These are phyloP conservation scores for Panaeolus cyanescens DNA, from an alignment of 768 basidiomycete species.

Conservation along the genomic window DNA sequence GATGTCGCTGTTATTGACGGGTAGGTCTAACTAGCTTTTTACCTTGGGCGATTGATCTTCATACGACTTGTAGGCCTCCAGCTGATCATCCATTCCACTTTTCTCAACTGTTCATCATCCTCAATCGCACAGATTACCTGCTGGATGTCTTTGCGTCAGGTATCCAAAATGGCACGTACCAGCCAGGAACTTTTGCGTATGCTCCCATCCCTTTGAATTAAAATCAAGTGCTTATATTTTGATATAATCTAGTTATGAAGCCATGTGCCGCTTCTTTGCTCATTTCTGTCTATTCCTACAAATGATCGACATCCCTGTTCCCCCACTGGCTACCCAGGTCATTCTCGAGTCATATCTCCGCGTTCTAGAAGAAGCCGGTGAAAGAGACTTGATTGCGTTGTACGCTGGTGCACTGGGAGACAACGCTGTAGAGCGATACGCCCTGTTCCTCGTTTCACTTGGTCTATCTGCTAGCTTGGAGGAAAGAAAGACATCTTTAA, in stretches of 20 bases:
- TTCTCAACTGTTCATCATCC: constrained; percentile 78
- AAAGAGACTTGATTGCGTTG: constrained; percentile 88
- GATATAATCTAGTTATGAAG: constrained; percentile 50
- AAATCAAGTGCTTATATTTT: constrained; percentile 2
- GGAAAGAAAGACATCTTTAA: constrained; percentile 71
- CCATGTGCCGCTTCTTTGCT: constrained; percentile 87
- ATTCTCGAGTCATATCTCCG: constrained; percentile 89
- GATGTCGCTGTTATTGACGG: constrained; percentile 65
- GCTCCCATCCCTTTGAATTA: constrained; percentile 21
- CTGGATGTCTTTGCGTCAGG: constrained; percentile 69
- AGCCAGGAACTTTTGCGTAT: constrained; percentile 55
- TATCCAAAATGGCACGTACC: constrained; percentile 52
- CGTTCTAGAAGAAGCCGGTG: constrained; percentile 76
- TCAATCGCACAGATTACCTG: constrained; percentile 66
- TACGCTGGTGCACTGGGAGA: constrained; percentile 91
- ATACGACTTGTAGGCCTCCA: constrained; percentile 41
- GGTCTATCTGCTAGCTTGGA: constrained; percentile 62
- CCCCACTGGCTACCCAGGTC: constrained; percentile 72
- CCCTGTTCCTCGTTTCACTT: constrained; percentile 82
- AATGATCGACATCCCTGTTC: constrained; percentile 74
- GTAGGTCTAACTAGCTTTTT: constrained; percentile 33
- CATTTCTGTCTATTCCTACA: constrained; percentile 90
- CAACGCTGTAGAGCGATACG: constrained; percentile 91
- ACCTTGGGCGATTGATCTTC: constrained; percentile 4
- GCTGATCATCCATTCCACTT: constrained; percentile 80